phyloP scores from a whole-genome alignment of 2,329 filamentous ascomycete genomes.

The Bimuria novae-zelandiae region DNA sequence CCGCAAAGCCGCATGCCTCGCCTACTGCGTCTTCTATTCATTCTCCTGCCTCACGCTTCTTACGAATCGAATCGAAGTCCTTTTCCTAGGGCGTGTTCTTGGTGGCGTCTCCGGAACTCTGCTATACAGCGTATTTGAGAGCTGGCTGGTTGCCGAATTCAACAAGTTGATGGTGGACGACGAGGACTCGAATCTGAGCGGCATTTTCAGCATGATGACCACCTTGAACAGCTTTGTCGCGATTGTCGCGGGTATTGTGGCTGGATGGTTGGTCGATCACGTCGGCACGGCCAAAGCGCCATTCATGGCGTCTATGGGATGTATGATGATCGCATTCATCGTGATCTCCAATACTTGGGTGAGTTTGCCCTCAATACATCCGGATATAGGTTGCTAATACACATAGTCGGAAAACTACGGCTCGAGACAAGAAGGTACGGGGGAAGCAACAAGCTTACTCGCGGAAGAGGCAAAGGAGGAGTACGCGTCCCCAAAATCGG shows the following conservation, averaged over 20 bases:
- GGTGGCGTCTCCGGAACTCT: conserved; percentile 62
- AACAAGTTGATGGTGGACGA: conserved; percentile 52
- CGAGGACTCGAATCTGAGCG: conserved; percentile 52
- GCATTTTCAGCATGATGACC: conserved; percentile 61
- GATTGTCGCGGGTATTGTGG: conserved; percentile 58
- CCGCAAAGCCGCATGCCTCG: conserved; percentile 58
- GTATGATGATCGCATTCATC: conserved; percentile 52
- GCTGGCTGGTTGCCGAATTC: conserved; percentile 66
- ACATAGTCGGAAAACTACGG: conserved; percentile 58
- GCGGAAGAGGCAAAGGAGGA: conserved; percentile 33
- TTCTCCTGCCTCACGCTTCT: conserved; percentile 60
- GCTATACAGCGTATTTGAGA: conserved; percentile 64
- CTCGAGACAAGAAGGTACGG: conserved; percentile 19
- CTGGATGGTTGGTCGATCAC: conserved; percentile 56
- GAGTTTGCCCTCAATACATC: conserved; percentile 24
- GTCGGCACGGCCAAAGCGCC: conserved; percentile 58
- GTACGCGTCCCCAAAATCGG: conserved; percentile 23
- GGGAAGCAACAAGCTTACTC: conserved; percentile 29
- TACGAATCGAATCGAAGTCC: conserved; percentile 49
- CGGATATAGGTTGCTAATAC: conserved; percentile 8
- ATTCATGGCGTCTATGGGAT: conserved; percentile 53
- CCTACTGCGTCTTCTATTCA: conserved; percentile 60
- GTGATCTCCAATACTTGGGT: conserved; percentile 58
- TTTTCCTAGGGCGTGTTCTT: conserved; percentile 59
- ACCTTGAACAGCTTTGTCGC: conserved; percentile 53